phyloP scores from a whole-genome alignment of 2,329 filamentous ascomycete species.

The Herpotrichia juniperi region DNA sequence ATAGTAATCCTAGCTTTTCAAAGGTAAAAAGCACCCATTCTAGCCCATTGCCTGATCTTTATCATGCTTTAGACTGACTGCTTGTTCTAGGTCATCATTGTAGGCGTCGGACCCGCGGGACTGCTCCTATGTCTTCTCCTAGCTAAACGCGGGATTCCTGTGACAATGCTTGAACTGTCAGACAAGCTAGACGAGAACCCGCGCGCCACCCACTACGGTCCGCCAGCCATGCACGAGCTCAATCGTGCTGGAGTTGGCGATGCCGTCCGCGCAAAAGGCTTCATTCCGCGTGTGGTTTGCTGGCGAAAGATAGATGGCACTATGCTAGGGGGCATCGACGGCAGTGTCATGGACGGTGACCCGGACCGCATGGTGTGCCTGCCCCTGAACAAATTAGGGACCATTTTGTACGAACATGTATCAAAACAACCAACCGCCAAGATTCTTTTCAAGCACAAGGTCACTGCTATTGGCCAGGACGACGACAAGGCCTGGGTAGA shows the following conservation, averaged over 20 bases:
- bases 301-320: conserved; percentile 47
- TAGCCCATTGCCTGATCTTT: too few relatives aligned
- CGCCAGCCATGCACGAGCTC: conserved; percentile 61
- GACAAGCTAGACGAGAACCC: conserved; percentile 61
- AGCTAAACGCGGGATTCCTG: conserved; percentile 54
- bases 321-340: conserved; percentile 7
- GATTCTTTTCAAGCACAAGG: conserved; percentile 14
- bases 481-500: conserved; percentile 16
- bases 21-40: too few relatives aligned
- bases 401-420: conserved; percentile 7
- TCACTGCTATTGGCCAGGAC: conserved; percentile 11
- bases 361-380: conserved; percentile 14
- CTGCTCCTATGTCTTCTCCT: conserved; percentile 52
- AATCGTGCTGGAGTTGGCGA: conserved; percentile 61
- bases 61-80: too few relatives aligned
- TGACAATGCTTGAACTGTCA: conserved; percentile 59
- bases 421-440: not conserved
- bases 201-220: conserved; percentile 64
- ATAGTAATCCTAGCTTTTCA: too few relatives aligned
- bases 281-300: conserved; percentile 45
- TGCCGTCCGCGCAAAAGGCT: conserved; percentile 46
- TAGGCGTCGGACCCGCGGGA: conserved; percentile 38
- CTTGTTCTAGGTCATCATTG: conserved; percentile 17
- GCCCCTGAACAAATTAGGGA: conserved; percentile 10
- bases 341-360: conserved; percentile 1